Evolutionary conservation across 441 rosid species (phyloP).

Genomic region (Erysimum cheiri): DNA sequence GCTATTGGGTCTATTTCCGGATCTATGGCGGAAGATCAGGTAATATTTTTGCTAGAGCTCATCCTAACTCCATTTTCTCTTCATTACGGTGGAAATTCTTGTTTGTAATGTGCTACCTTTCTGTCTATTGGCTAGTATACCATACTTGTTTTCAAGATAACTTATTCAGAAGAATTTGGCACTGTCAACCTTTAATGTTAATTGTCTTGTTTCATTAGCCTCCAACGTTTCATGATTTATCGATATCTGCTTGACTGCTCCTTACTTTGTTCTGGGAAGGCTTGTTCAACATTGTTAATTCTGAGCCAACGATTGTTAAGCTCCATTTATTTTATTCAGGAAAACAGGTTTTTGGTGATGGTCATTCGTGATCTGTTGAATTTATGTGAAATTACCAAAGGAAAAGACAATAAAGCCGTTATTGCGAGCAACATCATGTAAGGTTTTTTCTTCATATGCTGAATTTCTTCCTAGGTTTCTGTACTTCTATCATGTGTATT

Average conservation of each 20-base stretch:
- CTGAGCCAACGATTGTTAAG: slow-evolving; percentile 19
- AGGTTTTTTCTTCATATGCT: slow-evolving; percentile 43
- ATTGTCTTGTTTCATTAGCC: slow-evolving; percentile 28
- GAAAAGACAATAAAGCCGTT: slow-evolving; percentile 99
- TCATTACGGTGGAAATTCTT: background rate
- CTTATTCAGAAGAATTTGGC: background rate
- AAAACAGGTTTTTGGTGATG: slow-evolving; percentile 98
- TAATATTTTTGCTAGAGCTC: slow-evolving; percentile 38
- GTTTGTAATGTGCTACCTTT: slow-evolving; percentile 19
- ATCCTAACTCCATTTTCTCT: background rate
- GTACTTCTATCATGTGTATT: background rate
- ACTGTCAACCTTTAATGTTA: slow-evolving; percentile 14
- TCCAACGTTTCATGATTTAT: slow-evolving; percentile 14
- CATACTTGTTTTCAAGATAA: slow-evolving; percentile 4
- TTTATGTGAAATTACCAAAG: slow-evolving; percentile 98
- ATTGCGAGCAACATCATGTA: slow-evolving; percentile 99
- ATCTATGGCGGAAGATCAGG: slow-evolving; percentile 99
- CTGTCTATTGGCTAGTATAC: slow-evolving; percentile 12
- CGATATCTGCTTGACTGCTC: slow-evolving; percentile 19
- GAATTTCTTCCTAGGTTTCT: slow-evolving; percentile 14
- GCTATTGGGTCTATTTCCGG: slow-evolving; percentile 99
- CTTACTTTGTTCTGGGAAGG: slow-evolving; percentile 7
- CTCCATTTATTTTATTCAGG: slow-evolving; percentile 57
- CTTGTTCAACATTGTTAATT: slow-evolving; percentile 19
- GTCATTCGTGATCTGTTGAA: slow-evolving; percentile 97